Percentiles rank a stretch among this genome's conserved stretches.
These are phyloP conservation scores for Medicago ruthenica DNA, from an alignment of 306 rosid species.

Conservation along the genomic window DNA sequence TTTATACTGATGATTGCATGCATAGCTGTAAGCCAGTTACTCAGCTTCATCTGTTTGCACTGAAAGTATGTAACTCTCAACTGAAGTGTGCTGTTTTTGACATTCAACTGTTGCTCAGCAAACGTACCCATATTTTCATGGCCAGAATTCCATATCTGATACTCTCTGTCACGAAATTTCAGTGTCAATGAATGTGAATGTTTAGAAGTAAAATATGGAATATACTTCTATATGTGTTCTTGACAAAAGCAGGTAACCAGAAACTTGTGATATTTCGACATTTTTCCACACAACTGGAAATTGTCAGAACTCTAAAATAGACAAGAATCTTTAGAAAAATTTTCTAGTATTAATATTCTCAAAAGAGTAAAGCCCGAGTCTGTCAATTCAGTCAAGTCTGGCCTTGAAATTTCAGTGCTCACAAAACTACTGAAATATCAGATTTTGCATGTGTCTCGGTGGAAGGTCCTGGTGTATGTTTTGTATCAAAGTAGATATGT, in stretches of 20 bases:
- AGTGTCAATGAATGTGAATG: neutral
- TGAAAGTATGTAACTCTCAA: conserved; percentile 10
- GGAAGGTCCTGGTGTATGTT: neutral
- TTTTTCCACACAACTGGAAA: conserved; percentile 12
- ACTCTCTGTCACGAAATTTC: conserved; percentile 30
- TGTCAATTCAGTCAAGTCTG: conserved; percentile 12
- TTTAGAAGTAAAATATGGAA: neutral
- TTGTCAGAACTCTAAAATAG: neutral
- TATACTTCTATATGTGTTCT: conserved; percentile 17
- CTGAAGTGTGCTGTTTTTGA: conserved; percentile 35
- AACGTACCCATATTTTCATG: conserved; percentile 24
- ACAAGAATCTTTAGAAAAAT: conserved; percentile 1
- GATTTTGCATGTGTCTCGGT: neutral
- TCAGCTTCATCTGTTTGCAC: conserved; percentile 10
- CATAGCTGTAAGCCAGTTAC: conserved; percentile 10
- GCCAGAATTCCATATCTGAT: conserved; percentile 33
- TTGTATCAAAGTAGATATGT: too few relatives aligned
- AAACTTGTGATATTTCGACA: conserved; percentile 16
- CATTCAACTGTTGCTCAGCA: conserved; percentile 18
- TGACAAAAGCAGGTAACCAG: neutral
- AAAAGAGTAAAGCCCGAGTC: neutral
- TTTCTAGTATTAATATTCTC: conserved; percentile 12
- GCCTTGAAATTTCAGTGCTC: neutral
- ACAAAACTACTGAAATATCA: conserved; percentile 24
- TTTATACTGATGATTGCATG: conserved; percentile 9